Evolutionary conservation across 164 flowering plant genomes (phyloP).

Genomic region (Vitis riparia): DNA sequence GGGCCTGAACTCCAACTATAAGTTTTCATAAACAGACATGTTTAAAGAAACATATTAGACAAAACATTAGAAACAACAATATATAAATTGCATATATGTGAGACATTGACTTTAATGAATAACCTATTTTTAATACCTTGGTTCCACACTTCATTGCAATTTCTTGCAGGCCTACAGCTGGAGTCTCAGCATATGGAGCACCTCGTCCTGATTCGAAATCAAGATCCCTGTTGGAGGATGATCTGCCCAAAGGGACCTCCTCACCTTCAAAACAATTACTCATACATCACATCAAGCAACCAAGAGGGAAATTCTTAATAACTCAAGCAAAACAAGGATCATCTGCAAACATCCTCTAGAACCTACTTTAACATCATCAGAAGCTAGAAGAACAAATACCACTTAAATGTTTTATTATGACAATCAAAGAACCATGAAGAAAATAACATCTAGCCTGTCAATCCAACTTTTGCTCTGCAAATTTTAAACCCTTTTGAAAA

Average conservation of each 20-base stretch:
- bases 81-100: not conserved
- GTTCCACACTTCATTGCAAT: constrained; percentile 86
- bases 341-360: no score
- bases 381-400: no score
- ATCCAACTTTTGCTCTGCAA: not conserved
- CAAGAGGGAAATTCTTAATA: no score
- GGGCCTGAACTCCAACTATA: constrained; percentile 81
- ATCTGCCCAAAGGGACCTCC: constrained; percentile 46
- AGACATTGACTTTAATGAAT: not conserved
- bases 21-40: constrained; percentile 14
- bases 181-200: constrained; percentile 47
- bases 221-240: constrained; percentile 53
- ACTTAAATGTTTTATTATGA: not conserved
- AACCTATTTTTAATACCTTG: constrained; percentile 48
- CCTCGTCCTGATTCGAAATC: constrained; percentile 53
- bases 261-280: constrained; percentile 46
- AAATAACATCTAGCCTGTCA: not conserved
- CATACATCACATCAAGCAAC: not conserved
- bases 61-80: not conserved
- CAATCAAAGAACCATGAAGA: not conserved
- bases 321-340: no score
- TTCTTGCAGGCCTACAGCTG: constrained; percentile 63
- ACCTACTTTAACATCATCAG: no score
- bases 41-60: not conserved
- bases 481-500: not conserved